Evolutionary conservation across 495 filamentous ascomycete genomes (phyloP), one percentile per base, ranked within the genome.

Genomic region (Aspergillus campestris): DNA sequence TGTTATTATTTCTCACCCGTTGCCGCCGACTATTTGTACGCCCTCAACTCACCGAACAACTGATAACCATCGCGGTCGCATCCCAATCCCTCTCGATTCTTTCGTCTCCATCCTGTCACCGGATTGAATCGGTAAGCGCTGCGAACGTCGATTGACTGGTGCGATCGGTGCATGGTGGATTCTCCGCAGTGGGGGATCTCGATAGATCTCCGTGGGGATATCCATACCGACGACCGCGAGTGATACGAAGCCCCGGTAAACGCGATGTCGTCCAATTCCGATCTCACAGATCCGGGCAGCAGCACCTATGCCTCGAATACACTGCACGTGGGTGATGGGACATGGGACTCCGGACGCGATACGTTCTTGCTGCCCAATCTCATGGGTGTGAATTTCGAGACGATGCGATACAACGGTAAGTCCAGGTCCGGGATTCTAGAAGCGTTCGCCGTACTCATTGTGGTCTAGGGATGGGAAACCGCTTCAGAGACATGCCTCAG

Each of bases 371-470:
- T 95, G 37, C 89, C 89, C 18, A 92, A 92, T 66, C 65, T 95
- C 32, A 74, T 85, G 60, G 89, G 89, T 2, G 60, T 94, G 11
- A 94, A 95, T 63, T 89, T 90, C 64, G 87, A 83, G 42, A 95
- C 89, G n/a, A 95, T 89, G 83, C 80, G 76, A 65, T 94, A 94
- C 66, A 95, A 95, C 80, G 89, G 89, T 92, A 66, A 56, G 78
- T 60, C 18, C 18, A 7, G 13, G 13, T 44, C n/a, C 8, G 31
- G 1, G 31, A 34, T 36, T 27, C 30, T 1, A 39, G 12, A 41
- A 11, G 10, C 12, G 7, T 14, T 15, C 29, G 29, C 31, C 29
- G 2, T 2, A 9, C 13, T 33, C 18, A 24, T 24, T 24, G 18
- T 24, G 18, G 18, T 24, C 2, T 44, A 92, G 89, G 89, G 50